A percentile compares a stretch with the other conserved stretches of the same genome.
Evolutionary conservation across 768 basidiomycete species (phyloP).

Genomic region (Tricholoma sp.): DNA sequence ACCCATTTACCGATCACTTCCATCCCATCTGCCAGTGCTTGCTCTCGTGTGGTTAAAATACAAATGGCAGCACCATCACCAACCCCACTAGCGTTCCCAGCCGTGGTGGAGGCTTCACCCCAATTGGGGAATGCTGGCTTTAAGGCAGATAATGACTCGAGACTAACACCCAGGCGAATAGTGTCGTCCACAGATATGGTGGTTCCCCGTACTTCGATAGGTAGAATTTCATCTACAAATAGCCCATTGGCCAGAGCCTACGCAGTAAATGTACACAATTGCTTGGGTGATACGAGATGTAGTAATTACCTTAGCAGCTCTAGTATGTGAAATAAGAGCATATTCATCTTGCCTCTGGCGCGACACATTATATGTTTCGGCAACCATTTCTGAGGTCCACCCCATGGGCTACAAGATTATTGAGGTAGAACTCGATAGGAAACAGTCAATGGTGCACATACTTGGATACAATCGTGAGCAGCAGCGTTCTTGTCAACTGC

Average conservation of each 20-base stretch:
- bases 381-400: conserved; percentile 92
- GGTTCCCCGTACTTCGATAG: conserved; percentile 68
- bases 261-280: not conserved
- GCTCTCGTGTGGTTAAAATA: conserved; percentile 74
- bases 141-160: conserved; percentile 68
- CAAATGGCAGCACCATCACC: conserved; percentile 91
- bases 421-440: not conserved
- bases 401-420: conserved; percentile 69
- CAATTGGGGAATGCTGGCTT: conserved; percentile 87
- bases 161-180: conserved; percentile 78
- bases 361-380: conserved; percentile 70
- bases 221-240: conserved; percentile 87
- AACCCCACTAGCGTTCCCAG: conserved; percentile 83
- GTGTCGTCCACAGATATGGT: conserved; percentile 78
- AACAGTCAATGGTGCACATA: conserved; percentile 18
- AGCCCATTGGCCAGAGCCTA: conserved; percentile 65
- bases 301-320: conserved; percentile 55
- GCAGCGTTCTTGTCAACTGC: conserved; percentile 52
- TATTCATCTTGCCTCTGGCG: conserved; percentile 86
- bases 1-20: conserved; percentile 83
- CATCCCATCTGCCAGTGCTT: conserved; percentile 73
- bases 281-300: not conserved
- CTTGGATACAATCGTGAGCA: conserved; percentile 77
- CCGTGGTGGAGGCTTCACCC: conserved; percentile 67
- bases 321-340: conserved; percentile 81